Conservation (phyloP, 768 basidiomycete species). For the Boletus tylopilopsis region DNA sequence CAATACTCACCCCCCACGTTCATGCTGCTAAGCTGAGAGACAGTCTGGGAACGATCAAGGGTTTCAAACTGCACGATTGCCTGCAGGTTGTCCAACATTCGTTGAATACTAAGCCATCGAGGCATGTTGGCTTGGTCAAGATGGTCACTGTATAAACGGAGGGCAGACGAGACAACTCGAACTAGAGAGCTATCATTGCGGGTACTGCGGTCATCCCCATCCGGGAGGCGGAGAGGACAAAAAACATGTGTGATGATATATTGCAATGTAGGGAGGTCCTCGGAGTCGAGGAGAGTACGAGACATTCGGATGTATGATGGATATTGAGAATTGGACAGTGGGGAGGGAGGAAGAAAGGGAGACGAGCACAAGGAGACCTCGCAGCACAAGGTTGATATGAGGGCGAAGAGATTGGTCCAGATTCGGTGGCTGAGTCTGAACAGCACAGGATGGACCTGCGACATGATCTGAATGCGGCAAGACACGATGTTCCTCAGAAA, state of each 20-base stretch:
- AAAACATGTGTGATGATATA: constrained; percentile 43
- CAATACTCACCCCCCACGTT: constrained; percentile 18
- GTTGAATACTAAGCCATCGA: constrained; percentile 28
- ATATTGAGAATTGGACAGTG: too few relatives aligned
- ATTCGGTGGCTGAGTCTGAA: constrained; percentile 4
- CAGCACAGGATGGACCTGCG: constrained; percentile 11
- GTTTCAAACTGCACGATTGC: not conserved
- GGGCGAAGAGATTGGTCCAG: not conserved
- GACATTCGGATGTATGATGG: constrained; percentile 3
- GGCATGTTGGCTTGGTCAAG: constrained; percentile 3
- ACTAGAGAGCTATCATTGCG: constrained; percentile 29
- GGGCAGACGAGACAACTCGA: constrained; percentile 14
- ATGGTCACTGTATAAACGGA: constrained; percentile 14
- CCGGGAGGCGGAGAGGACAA: constrained; percentile 39
- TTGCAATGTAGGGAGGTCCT: constrained; percentile 2
- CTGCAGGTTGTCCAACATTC: constrained; percentile 30
- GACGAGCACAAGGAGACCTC: too few relatives aligned
- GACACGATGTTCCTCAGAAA: too few relatives aligned
- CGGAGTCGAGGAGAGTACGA: not conserved
- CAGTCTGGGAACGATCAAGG: constrained; percentile 6
- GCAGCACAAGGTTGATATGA: not conserved
- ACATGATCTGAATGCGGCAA: not conserved
- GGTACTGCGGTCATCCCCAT: constrained; percentile 30
- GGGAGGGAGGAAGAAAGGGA: too few relatives aligned
- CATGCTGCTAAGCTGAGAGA: constrained; percentile 20